Conservation (phyloP, 169 alveolate species). For the Eimeria sp. region DNA sequence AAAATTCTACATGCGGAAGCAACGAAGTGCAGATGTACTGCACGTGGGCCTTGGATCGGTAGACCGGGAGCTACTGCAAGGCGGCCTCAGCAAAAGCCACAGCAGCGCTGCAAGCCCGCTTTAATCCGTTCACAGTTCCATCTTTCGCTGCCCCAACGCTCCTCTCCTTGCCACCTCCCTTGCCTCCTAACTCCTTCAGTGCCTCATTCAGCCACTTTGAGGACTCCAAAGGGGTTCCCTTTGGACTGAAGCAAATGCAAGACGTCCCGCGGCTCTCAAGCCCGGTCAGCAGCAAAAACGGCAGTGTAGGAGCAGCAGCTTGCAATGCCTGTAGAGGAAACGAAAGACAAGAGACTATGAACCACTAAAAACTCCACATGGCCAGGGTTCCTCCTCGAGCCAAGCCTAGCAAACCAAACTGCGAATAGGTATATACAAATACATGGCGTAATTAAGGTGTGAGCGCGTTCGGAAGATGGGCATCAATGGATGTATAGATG, state of each 20-base stretch:
- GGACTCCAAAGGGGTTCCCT: constrained; percentile 9
- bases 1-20: background rate
- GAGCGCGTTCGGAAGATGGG: background rate
- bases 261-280: constrained; percentile 70
- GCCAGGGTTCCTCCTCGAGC: background rate
- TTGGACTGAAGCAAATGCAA: constrained; percentile 70
- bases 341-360: background rate
- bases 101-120: constrained; percentile 62
- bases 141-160: constrained; percentile 81
- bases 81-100: constrained; percentile 58
- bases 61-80: background rate
- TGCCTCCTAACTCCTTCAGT: constrained; percentile 76
- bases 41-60: background rate
- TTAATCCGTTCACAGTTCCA: constrained; percentile 26
- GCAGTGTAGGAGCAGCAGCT: constrained; percentile 39
- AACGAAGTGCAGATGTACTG: background rate
- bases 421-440: background rate
- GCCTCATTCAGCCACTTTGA: constrained; percentile 78
- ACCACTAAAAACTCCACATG: background rate
- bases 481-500: background rate
- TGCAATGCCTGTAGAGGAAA: constrained; percentile 32
- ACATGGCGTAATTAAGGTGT: background rate
- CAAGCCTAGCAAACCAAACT: background rate
- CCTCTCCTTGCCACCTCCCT: constrained; percentile 83
- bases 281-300: constrained; percentile 74